Base-by-base conservation (phyloP, 2,329 filamentous ascomycete species). In the Neofusicoccum parvum region DNA sequence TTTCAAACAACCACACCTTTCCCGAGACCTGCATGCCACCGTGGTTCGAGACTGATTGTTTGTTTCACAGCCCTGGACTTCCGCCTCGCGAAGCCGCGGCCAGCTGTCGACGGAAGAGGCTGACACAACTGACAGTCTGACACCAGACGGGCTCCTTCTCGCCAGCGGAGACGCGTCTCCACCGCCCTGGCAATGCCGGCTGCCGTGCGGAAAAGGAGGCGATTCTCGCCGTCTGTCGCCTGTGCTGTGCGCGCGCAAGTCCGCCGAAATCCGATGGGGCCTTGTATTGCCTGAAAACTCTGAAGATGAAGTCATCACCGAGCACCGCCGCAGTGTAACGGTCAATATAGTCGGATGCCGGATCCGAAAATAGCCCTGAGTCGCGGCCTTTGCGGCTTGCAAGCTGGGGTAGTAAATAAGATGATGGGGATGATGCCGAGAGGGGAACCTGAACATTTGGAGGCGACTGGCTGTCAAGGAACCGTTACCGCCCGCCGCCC, bases 41-140 rank as follows among this genome's bases (percentile, higher is more conserved):
- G 41, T 64, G 39, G 62, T 64, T 37, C 39, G 62, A 56, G 37
- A 56, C 39, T 48, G 43, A 56, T 54, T 56, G 50, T 64, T 46
- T 43, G 62, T 53, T 54, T 64, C 49, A 53, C 36, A n/a, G 17
- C 39, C 41, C 27, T 12, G 27, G 17, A 45, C 11, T 43, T 27
- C 45, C n/a, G 46, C 6, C 11, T 39, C 39, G 34, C 34, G 20
- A 10, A 9, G 43, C 10, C 34, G 58, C 58, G 27, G 7, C n/a
- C 5, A 20, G 11, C n/a, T 23, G 58, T 32, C 32, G 20, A n/a
- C 11, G 17, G 17, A 34, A 14, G 43, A 48, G 41, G 41, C 23
- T 46, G 32, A 45, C 43, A 46, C 39, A n/a, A 10, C 37, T 39
- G 11, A 1, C 11, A 11, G 37, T 39, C 37, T 39, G 37, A 39